Base-by-base conservation (phyloP, 2,329 filamentous ascomycete species). In the Chalaropsis thielavioides region DNA sequence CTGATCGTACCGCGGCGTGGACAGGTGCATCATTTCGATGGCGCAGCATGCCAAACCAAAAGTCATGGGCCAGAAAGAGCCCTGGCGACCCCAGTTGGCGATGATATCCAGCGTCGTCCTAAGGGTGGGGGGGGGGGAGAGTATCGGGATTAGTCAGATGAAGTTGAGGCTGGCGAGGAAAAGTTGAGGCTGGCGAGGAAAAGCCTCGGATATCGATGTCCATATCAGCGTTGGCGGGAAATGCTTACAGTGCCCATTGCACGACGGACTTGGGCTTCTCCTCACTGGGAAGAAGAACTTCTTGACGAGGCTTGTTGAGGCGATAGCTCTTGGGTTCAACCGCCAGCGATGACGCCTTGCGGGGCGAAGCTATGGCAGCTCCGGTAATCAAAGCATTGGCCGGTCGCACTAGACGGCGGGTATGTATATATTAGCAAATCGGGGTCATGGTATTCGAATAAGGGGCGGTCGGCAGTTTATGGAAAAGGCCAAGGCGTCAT, bases 11-110 rank as follows among this genome's bases (percentile, higher is more conserved):
- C 90, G 87, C 15, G 90, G 90, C 68, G 89, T 90, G 40, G 89
- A 94, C 22, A 90, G 80, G 74, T 92, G 88, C 90, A 95, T 95
- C 90, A 95, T 95, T 75, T 95, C 90, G 73, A 95, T 78, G 75
- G 88, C 89, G 76, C 90, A 95, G 81, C 90, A 95, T 72, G 90
- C 90, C 61, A 94, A 86, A 62, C 87, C 90, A 74, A 95, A 95
- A 61, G 88, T 91, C 82, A 95, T 86, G 70, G 90, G 90, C 90
- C 90, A 95, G 63, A 94, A 80, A 17, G 90, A 95, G 64, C 86
- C 84, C 76, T 94, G 88, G 62, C 90, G 85, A 44, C 84, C 87
- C 90, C 90, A 95, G 78, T 92, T 92, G 75, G 87, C 78, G 68
- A 94, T 81, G 72, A 87, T 81, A 74, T 95, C 89, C 72, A 91